Conservation (phyloP, 352 stramenopile species). For the Globisporangium barbulae region DNA sequence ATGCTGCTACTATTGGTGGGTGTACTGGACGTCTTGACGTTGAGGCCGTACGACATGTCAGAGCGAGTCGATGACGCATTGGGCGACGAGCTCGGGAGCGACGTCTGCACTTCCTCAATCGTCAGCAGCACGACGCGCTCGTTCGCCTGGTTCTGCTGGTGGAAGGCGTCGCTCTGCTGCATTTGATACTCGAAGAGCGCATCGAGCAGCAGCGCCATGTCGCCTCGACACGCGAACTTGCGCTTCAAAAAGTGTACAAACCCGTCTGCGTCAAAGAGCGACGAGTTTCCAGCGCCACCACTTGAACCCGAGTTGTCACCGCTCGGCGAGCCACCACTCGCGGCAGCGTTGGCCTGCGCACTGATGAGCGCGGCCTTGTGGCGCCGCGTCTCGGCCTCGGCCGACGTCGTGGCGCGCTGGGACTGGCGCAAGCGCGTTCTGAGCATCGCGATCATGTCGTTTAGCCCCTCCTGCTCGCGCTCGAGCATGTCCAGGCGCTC, state of each 20-base stretch:
- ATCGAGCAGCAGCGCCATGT: constrained; percentile 25
- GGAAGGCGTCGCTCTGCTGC: constrained; percentile 11
- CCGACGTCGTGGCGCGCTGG: constrained; percentile 22
- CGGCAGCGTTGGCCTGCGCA: constrained; percentile 6
- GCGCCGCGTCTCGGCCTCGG: constrained; percentile 19
- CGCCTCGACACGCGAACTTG: constrained; percentile 32
- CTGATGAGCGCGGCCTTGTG: constrained; percentile 15
- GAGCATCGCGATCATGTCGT: constrained; percentile 25
- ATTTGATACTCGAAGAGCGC: constrained; percentile 19
- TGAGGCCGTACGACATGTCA: constrained; percentile 1
- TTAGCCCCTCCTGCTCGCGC: constrained; percentile 21
- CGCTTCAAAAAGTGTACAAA: constrained; percentile 30
- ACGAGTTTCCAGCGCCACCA: not conserved
- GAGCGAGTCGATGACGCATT: not conserved
- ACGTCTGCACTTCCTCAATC: constrained; percentile 14
- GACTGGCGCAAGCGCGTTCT: constrained; percentile 9
- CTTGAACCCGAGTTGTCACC: not conserved
- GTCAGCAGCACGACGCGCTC: constrained; percentile 15
- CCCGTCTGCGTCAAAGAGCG: constrained; percentile 18
- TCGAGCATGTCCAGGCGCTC: constrained; percentile 29
- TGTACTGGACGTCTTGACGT: not conserved
- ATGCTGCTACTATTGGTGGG: constrained; percentile 1
- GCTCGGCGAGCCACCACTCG: not conserved
- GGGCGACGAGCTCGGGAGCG: constrained; percentile 6
- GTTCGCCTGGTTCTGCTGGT: not conserved